Evolutionary conservation across 371 early-diverging fungal species (phyloP).

Genomic region (Chytridiales sp.): DNA sequence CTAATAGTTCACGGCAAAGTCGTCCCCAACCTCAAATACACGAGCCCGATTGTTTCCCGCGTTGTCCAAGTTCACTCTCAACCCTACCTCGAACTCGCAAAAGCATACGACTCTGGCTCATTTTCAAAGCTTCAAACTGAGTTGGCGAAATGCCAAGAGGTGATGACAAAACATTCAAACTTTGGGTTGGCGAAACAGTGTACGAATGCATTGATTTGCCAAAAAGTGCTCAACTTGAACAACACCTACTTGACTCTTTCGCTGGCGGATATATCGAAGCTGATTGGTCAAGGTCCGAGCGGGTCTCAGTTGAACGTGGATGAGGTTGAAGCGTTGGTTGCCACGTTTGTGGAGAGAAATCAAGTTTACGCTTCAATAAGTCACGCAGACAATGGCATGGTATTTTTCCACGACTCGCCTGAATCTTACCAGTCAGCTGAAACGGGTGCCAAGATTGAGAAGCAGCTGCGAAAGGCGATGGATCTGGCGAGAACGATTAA

Average conservation of each 20-base stretch:
- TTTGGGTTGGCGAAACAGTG: constrained; percentile 73
- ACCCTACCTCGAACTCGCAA: constrained; percentile 58
- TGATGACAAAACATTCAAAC: constrained; percentile 56
- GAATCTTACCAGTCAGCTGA: constrained; percentile 44
- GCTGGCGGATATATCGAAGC: constrained; percentile 62
- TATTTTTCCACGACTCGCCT: constrained; percentile 64
- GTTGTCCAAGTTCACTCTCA: not conserved
- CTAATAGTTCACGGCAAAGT: constrained; percentile 59
- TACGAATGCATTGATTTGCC: constrained; percentile 46
- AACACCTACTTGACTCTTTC: constrained; percentile 74
- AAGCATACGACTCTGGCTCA: constrained; percentile 56
- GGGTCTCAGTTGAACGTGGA: too few species aligned
- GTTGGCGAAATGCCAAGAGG: constrained; percentile 31
- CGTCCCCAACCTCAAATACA: not conserved
- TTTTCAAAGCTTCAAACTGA: constrained; percentile 38
- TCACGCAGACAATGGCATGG: constrained; percentile 61
- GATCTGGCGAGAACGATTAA: not conserved
- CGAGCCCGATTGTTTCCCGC: not conserved
- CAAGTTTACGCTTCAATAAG: constrained; percentile 65
- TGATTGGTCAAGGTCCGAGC: too few species aligned
- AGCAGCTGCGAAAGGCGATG: constrained; percentile 51
- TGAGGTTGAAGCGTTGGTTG: constrained; percentile 48
- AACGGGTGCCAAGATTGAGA: constrained; percentile 48
- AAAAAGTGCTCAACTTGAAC: constrained; percentile 67
- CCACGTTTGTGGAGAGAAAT: constrained; percentile 57